Evolutionary conservation across 192 early-diverging fungal species (phyloP), one percentile per base, ranked within the genome.

Genomic region (Radiomyces spectabilis): DNA sequence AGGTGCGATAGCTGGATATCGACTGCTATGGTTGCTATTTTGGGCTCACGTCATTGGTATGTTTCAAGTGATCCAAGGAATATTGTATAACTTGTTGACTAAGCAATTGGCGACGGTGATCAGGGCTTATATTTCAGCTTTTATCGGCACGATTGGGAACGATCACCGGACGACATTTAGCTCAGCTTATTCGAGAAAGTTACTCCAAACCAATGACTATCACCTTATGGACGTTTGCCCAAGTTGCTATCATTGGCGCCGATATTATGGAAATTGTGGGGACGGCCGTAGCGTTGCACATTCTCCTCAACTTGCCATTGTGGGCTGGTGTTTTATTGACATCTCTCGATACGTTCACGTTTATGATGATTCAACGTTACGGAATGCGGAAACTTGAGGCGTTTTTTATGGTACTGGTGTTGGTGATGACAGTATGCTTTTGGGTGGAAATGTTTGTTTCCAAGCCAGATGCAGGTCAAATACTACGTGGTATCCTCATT

Each of bases 191-290:
- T 18, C 47, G 51, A 8, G 46, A 31, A 31, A 65, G 77, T 54
- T 86, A 81, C 54, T 72, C 67, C 48, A 66, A 66, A 31, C 61
- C 66, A 1, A 53, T 72, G 26, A 41, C 63, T 15, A 68, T 64
- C 5, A 41, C 75, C 44, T 59, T 86, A 24, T 86, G 80, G 78
- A 35, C 76, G 6, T 63, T 83, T 42, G 79, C 76, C 34, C 79
- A 86, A 55, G 46, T 80, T 8, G 84, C 84, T 5, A 86, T 86
- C 31, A 84, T 86, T 24, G 82, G 82, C 4, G 80, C 80, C 1
- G 84, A 86, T 44, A 86, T 86, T 32, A 82, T 84, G 51, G 84
- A 86, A 46, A 88, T 93, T 13, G 84, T 95, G 16, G 93, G 93
- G 7, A 91, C 91, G 5, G 93, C 91, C 3, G 91, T 95, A 48